These are phyloP conservation scores for Hemisphaericaspora xylanilytica DNA, from an alignment of 1,139 yeast species.

Conservation along the genomic window DNA sequence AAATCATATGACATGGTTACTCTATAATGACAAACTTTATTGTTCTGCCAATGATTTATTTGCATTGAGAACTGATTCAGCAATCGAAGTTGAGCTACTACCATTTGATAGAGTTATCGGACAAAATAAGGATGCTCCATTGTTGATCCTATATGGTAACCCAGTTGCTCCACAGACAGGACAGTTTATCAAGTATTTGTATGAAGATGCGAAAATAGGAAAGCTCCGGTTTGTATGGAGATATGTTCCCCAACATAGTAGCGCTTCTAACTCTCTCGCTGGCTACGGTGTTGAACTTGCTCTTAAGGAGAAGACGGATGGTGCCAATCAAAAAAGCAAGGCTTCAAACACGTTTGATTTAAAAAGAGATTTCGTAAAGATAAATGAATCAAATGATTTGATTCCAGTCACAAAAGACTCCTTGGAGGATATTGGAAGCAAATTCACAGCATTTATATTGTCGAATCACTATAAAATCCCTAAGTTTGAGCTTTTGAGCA, in stretches of 20 bases:
- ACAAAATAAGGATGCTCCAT: constrained; percentile 34
- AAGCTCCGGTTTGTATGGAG: constrained; percentile 77
- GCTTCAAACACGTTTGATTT: constrained; percentile 5
- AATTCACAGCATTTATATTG: constrained; percentile 45
- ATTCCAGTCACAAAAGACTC: constrained; percentile 26
- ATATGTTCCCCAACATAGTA: constrained; percentile 43
- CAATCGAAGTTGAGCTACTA: constrained; percentile 18
- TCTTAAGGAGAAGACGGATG: constrained; percentile 58
- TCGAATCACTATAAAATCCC: constrained; percentile 24
- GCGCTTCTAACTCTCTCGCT: constrained; percentile 36
- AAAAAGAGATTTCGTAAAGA: constrained; percentile 11
- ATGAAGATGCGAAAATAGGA: constrained; percentile 59
- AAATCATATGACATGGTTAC: constrained; percentile 48
- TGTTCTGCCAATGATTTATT: constrained; percentile 68
- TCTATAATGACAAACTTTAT: constrained; percentile 50
- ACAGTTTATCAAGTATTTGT: constrained; percentile 57
- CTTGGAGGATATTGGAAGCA: constrained; percentile 40
- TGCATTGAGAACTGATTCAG: constrained; percentile 43
- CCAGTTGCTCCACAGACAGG: constrained; percentile 47
- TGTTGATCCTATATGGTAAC: constrained; percentile 51
- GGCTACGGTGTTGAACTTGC: constrained; percentile 71
- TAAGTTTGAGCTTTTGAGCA: constrained; percentile 32
- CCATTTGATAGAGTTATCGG: constrained; percentile 67
- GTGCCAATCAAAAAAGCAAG: constrained; percentile 40
- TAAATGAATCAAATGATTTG: constrained; percentile 19